Percentiles rank a stretch among this genome's conserved stretches.
Conservation (phyloP, 345 rosid genomes). For the Turritis glabra region DNA sequence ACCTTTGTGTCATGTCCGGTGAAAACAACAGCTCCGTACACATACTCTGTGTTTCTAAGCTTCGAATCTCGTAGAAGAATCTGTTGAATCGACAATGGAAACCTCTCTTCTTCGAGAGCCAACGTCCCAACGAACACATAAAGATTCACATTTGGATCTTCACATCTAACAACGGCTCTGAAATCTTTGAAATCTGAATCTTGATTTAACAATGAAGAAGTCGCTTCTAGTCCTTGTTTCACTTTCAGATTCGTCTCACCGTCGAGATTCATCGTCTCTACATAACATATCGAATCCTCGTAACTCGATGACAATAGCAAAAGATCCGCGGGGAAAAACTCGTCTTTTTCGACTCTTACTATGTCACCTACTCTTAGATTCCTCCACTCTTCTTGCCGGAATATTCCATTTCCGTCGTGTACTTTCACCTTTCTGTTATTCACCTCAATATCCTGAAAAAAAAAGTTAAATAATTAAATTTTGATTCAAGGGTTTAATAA, state of each 20-base stretch:
- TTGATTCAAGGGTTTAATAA: not conserved
- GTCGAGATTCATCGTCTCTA: slow-evolving; percentile 97
- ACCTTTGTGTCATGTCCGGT: slow-evolving; percentile 92
- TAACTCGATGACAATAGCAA: slow-evolving; percentile 79
- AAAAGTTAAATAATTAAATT: not conserved
- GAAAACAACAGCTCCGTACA: slow-evolving; percentile 82
- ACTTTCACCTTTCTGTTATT: slow-evolving; percentile 81
- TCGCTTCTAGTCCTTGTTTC: slow-evolving; percentile 78
- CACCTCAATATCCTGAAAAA: slow-evolving; percentile 71
- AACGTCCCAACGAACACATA: slow-evolving; percentile 77
- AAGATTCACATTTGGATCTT: slow-evolving; percentile 91
- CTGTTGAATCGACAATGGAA: slow-evolving; percentile 78
- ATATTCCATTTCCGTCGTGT: slow-evolving; percentile 57
- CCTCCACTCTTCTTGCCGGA: slow-evolving; percentile 65
- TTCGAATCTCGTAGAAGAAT: slow-evolving; percentile 89
- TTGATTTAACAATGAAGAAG: slow-evolving; percentile 54
- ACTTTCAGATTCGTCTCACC: slow-evolving; percentile 97
- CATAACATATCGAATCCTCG: slow-evolving; percentile 86
- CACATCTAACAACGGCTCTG: slow-evolving; percentile 67
- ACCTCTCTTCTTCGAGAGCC: slow-evolving; percentile 57
- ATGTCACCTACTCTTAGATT: slow-evolving; percentile 83
- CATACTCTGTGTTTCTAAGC: slow-evolving; percentile 79
- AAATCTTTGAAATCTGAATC: slow-evolving; percentile 64
- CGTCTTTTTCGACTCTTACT: slow-evolving; percentile 84
- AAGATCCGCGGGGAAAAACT: slow-evolving; percentile 91